Evolutionary conservation across 768 basidiomycete species (phyloP), one percentile per base, ranked within the genome.

Genomic region (Coprinopsis marcescibilis): DNA sequence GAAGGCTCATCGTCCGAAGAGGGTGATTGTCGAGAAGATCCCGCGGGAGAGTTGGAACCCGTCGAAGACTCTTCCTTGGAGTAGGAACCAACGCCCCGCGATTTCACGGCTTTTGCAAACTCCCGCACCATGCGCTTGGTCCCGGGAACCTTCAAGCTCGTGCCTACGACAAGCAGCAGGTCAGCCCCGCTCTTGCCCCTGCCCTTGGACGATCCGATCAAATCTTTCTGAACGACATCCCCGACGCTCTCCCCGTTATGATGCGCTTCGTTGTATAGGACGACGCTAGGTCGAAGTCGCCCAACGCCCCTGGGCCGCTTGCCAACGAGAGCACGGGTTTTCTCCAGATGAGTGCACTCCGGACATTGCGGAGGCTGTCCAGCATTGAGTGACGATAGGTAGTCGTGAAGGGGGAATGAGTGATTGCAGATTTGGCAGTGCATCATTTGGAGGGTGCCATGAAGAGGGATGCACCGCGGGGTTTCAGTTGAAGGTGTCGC

Each of bases 61-160:
- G 61, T 55, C 29, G 45, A 43, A 44, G 40, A 60, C 13, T 63
- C 57, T 2, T 63, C 60, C 48, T 57, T 62, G 4, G 65, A 65
- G 38, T 62, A 67, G 36, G 62, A 60, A 44, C 70, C 52, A 15
- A 60, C 54, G 12, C 70, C 67, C 34, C 81, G 73, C 6, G 77
- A 71, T 35, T 73, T 76, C 19, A 89, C 80, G 15, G 85, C 83
- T 64, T 87, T 89, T 20, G 84, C 77, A 63, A 87, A 89, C 63
- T 94, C 90, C 48, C 88, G 78, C 19, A 94, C 89, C 66, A 95
- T 89, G 54, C 87, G 73, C 65, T 92, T 94, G 37, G 92, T 93
- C 15, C 93, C 93, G 7, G 89, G 91, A 13, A 96, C 86, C 52
- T 83, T 76, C 49, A 96, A 66, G 62, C 86, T 91, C 46, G 92